Conservation (phyloP, 1,284 basidiomycete species). For the Fomes fomentarius region DNA sequence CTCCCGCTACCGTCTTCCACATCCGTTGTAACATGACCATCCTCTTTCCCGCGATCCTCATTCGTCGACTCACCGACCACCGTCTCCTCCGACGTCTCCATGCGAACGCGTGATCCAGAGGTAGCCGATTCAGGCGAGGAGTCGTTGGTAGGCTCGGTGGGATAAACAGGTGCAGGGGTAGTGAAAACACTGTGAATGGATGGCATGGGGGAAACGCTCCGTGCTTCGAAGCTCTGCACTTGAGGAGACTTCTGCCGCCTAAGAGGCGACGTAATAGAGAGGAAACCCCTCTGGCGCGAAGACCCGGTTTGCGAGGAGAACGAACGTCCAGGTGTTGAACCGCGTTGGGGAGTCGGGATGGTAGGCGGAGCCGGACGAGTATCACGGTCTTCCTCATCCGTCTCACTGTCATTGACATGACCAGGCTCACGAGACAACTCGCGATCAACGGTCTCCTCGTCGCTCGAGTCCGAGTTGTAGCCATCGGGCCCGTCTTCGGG, state of each 20-base stretch:
- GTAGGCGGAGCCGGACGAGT: slow-evolving; percentile 6
- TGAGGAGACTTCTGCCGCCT: slow-evolving; percentile 17
- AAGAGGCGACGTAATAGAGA: slow-evolving; percentile 19
- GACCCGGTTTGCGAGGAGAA: slow-evolving; percentile 8
- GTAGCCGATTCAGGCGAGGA: neutral
- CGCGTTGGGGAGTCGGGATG: slow-evolving; percentile 9
- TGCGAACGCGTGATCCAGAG: neutral
- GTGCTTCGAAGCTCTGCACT: neutral
- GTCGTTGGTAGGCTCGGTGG: neutral
- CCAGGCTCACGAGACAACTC: slow-evolving; percentile 38
- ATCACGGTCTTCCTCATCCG: slow-evolving; percentile 9
- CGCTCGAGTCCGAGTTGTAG: slow-evolving; percentile 17
- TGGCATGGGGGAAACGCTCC: slow-evolving; percentile 12
- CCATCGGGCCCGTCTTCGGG: no score
- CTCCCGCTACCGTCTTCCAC: slow-evolving; percentile 33
- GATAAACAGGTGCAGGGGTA: slow-evolving; percentile 1
- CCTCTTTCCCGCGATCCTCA: slow-evolving; percentile 2
- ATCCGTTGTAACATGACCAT: slow-evolving; percentile 35
- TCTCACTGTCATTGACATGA: slow-evolving; percentile 15
- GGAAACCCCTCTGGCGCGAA: slow-evolving; percentile 15
- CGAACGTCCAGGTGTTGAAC: slow-evolving; percentile 3
- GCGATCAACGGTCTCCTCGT: slow-evolving; percentile 32
- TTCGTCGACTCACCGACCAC: slow-evolving; percentile 13
- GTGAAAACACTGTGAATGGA: slow-evolving; percentile 19
- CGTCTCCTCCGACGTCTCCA: slow-evolving; percentile 22